These are phyloP conservation scores for Leucogyrophana mollusca DNA, from an alignment of 768 basidiomycete species.

Conservation along the genomic window DNA sequence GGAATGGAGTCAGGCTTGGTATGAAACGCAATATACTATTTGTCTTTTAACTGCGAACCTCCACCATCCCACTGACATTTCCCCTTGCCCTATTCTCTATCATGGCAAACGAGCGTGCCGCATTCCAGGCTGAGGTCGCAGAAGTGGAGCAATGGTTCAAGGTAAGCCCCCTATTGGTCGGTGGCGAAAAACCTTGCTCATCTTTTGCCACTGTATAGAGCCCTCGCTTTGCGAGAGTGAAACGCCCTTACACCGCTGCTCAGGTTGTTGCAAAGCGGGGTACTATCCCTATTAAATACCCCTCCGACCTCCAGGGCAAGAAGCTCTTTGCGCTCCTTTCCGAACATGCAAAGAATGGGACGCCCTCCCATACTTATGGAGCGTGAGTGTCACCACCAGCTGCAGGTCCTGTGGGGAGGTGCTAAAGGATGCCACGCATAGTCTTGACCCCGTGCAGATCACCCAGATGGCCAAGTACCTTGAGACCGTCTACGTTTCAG, in stretches of 20 bases:
- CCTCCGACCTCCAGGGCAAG: slow-evolving; percentile 81
- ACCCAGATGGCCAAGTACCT: slow-evolving; percentile 99
- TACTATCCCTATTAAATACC: slow-evolving; percentile 80
- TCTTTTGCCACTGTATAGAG: slow-evolving; percentile 43
- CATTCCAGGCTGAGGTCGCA: slow-evolving; percentile 79
- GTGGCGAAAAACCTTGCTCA: neutral
- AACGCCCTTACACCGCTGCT: slow-evolving; percentile 88
- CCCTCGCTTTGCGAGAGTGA: slow-evolving; percentile 84
- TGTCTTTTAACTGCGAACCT: slow-evolving; percentile 6
- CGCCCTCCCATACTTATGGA: slow-evolving; percentile 95
- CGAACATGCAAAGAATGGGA: slow-evolving; percentile 72
- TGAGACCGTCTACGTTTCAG: slow-evolving; percentile 98
- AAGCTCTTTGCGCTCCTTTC: slow-evolving; percentile 79
- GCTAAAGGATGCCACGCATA: slow-evolving; percentile 29
- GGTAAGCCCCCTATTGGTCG: slow-evolving; percentile 44
- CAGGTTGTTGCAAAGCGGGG: slow-evolving; percentile 95
- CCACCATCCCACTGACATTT: slow-evolving; percentile 25
- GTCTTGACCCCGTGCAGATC: slow-evolving; percentile 95
- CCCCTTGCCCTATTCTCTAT: slow-evolving; percentile 13
- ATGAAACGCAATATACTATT: neutral
- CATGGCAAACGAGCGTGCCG: slow-evolving; percentile 65
- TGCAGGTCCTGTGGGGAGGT: neutral
- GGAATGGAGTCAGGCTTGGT: slow-evolving; percentile 13
- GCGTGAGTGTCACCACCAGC: slow-evolving; percentile 68
- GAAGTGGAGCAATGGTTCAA: slow-evolving; percentile 92